Evolutionary conservation across 2,329 filamentous ascomycete species (phyloP), one percentile per base, ranked within the genome.

Genomic region (Domatiomyces globalis): DNA sequence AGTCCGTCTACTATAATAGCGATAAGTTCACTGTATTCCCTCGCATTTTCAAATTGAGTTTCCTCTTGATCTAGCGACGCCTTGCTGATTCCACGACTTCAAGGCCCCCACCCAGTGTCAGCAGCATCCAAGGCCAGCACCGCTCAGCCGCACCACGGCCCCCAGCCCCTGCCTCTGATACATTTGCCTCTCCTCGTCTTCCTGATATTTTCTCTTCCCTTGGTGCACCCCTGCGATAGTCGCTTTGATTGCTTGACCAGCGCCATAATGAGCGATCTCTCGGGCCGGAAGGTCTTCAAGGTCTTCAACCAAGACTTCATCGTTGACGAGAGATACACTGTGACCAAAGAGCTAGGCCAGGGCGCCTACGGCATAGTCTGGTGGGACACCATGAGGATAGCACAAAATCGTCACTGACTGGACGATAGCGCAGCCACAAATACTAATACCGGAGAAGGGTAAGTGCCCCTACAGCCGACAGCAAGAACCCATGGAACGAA

Each of bases 271-370:
- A 69, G 73, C 59, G 78, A 81, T 62, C 69, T 81, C 55, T 71
- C 73, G 57, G 81, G 81, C 66, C 84, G 88, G 71, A 95, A 95
- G 78, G 80, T 90, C 70, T 95, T 95, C 79, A 95, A 94, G 82
- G 89, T 98, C 69, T 98, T 98, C 74, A 95, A 95, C 77, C 92
- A 98, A 67, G 92, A 98, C 74, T 98, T 98, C 67, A 83, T 95
- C 62, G 92, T 96, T 65, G 92, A 96, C 68, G 90, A 96, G 71
- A 83, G 90, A 63, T 98, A 98, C 74, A 95, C 86, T 59, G 92
- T 98, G 59, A 96, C 90, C 60, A 98, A 98, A 78, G 92, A 98
- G 75, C 77, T 98, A 51, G 92, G 92, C 45, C 92, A 98, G 71
- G 92, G 92, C 65, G 92, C 92, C 64, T 98, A 98, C 67, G 92